Base-by-base conservation (phyloP, 805 yeast genomes). In the Candida piceae region DNA sequence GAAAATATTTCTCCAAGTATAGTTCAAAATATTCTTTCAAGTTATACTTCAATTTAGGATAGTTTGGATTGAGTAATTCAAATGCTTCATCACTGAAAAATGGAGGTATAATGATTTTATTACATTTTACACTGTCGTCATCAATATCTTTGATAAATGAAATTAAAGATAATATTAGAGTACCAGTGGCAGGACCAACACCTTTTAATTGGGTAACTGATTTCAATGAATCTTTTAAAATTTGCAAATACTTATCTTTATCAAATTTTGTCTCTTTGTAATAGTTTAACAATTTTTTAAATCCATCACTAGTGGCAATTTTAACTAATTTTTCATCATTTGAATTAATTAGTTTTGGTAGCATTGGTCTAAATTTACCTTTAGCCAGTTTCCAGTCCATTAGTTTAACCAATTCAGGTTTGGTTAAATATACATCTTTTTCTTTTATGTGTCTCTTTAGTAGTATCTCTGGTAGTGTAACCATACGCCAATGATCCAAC, bases 121-220 rank as follows among this genome's bases (percentile, higher is more conserved):
- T n/a, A n/a, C n/a, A n/a, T n/a, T n/a, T n/a, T n/a, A n/a, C n/a
- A n/a, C n/a, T n/a, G n/a, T n/a, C n/a, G n/a, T n/a, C n/a, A n/a
- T n/a, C n/a, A 20, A 6, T 20, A 20, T 20, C 9, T 7, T 18
- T 37, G 22, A 21, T 16, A 20, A 34, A 34, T 11, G 24, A 34
- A 16, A 40, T 29, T 15, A 70, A 42, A 1, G 74, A 69, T 28
- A 67, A 42, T 0, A 71, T 48, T 36, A 71, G 55, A 29, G 73
- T 66, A 3, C 68, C 72, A 5, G 74, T 70, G 6, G 77, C 77
- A 1, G 75, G 74, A 0, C 77, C 77, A 5, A 71, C 72, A 0
- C 76, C 77, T 31, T 55, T 54, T 27, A 71, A 53, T 27, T 55
- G 57, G 40, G 69, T 63, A 4, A 64, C 35, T 18, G 41, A 44